Conservation (phyloP, 2,329 filamentous ascomycete species). For the Berkeleyomyces basicola region DNA sequence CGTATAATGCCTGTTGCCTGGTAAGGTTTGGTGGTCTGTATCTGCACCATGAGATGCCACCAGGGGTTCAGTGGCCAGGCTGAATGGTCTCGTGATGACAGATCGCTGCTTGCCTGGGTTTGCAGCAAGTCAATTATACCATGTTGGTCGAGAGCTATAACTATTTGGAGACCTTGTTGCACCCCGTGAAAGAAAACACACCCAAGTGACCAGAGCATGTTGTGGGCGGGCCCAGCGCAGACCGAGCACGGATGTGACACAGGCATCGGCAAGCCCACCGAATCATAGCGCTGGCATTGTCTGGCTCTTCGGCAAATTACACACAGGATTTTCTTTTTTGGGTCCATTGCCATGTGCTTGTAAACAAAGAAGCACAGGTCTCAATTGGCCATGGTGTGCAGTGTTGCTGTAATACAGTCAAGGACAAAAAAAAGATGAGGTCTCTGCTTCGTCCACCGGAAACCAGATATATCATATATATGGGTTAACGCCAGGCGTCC, state of each 20-base stretch:
- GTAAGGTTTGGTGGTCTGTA: no score
- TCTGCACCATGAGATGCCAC: no score
- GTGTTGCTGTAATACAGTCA: background rate
- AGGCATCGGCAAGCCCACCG: conserved; percentile 1
- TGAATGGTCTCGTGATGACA: no score
- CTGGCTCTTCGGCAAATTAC: background rate
- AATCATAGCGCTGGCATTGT: background rate
- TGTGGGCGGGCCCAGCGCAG: background rate
- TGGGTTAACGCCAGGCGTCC: background rate
- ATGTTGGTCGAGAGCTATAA: no score
- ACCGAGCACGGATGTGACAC: background rate
- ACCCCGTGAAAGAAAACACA: no score
- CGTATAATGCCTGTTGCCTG: no score
- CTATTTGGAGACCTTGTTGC: no score
- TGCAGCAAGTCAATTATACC: no score
- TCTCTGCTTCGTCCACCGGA: background rate
- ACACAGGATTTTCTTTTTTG: background rate
- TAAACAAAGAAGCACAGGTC: background rate
- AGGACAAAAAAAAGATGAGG: background rate
- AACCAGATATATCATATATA: background rate
- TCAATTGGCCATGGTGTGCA: background rate
- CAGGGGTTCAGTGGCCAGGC: no score
- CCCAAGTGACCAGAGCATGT: background rate
- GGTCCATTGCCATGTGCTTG: background rate
- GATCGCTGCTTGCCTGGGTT: no score